A percentile compares a stretch with the other conserved stretches of the same genome.
Evolutionary conservation across 23 red algal species (phyloP).

Genomic region (Agarophyton chilense): DNA sequence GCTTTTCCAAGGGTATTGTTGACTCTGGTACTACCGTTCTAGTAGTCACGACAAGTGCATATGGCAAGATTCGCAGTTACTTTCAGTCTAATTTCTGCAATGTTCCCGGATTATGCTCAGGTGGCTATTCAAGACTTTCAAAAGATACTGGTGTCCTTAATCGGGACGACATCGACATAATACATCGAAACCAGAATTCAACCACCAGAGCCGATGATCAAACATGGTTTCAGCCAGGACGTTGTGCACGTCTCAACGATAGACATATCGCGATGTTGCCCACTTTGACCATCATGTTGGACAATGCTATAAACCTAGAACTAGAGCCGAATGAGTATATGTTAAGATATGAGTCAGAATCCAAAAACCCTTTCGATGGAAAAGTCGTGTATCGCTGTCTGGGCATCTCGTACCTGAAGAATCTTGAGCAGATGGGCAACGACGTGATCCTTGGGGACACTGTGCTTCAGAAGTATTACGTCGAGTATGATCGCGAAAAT

Average conservation of each 20-base stretch:
- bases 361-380: neutral
- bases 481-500: conserved; percentile 85
- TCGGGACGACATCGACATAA: neutral
- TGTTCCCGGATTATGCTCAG: conserved; percentile 67
- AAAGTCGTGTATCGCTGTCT: conserved; percentile 75
- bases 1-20: conserved; percentile 69
- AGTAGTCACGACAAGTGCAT: conserved; percentile 53
- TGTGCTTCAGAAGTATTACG: conserved; percentile 77
- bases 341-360: conserved; percentile 45
- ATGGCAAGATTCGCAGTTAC: conserved; percentile 54
- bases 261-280: conserved; percentile 65
- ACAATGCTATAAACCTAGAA: conserved; percentile 48
- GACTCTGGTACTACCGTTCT: conserved; percentile 95
- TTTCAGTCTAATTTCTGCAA: conserved; percentile 79
- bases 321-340: conserved; percentile 83
- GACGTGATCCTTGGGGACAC: conserved; percentile 85
- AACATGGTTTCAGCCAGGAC: conserved; percentile 77
- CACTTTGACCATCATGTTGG: conserved; percentile 44
- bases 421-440: conserved; percentile 55
- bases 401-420: conserved; percentile 66
- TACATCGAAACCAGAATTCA: neutral
- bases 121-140: neutral
- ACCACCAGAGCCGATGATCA: neutral
- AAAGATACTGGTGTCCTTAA: neutral
- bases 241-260: conserved; percentile 61